These are phyloP conservation scores for Nematocida ausubeli DNA, from an alignment of 371 early-diverging fungal genomes.

Conservation along the genomic window DNA sequence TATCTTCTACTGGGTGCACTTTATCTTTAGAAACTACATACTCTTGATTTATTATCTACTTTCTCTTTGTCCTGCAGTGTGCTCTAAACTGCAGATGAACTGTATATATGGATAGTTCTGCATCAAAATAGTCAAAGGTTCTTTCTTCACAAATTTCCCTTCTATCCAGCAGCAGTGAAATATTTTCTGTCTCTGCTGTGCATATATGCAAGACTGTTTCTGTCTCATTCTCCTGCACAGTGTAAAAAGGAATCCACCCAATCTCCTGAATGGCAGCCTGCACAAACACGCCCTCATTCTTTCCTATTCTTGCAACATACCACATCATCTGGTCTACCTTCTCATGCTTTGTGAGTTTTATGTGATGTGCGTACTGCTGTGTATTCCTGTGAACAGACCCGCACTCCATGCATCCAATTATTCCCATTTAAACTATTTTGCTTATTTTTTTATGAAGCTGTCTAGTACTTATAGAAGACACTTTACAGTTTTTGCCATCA, in stretches of 20 bases:
- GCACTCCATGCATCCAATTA: constrained; percentile 9
- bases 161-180: neutral
- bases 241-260: constrained; percentile 3
- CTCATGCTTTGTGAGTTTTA: neutral
- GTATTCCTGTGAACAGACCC: neutral
- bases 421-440: neutral
- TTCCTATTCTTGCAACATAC: constrained; percentile 1
- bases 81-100: constrained; percentile 20
- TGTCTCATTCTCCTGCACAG: neutral
- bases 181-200: neutral
- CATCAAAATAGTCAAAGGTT: constrained; percentile 41
- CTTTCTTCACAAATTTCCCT: neutral
- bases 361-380: neutral
- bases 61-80: neutral
- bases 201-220: neutral
- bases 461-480: neutral
- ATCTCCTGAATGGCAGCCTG: neutral
- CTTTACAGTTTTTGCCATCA: neutral
- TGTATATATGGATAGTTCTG: constrained; percentile 35
- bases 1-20: too few species aligned
- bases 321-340: constrained; percentile 16
- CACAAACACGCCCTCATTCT: constrained; percentile 2
- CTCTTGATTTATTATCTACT: neutral
- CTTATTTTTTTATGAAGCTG: neutral
- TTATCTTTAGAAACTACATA: too few species aligned